Percentiles rank a stretch among this genome's conserved stretches.
These are phyloP conservation scores for Stachybotrys chartarum DNA, from an alignment of 2,329 filamentous ascomycete species.

Conservation along the genomic window DNA sequence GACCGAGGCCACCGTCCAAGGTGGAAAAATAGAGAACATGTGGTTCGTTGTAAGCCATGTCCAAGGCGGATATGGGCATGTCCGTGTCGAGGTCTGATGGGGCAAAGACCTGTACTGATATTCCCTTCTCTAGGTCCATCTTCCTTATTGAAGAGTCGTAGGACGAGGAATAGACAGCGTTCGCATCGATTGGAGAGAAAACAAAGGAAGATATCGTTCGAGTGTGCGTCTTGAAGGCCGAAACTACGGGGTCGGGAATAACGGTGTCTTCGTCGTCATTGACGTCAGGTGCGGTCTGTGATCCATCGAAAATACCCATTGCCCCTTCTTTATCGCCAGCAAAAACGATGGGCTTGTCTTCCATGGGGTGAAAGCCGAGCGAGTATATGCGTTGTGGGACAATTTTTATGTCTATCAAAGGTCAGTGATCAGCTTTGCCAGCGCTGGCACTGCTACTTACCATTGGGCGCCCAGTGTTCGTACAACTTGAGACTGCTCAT, in stretches of 20 bases:
- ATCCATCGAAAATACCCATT: slow-evolving; percentile 84
- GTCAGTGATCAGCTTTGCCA: background rate
- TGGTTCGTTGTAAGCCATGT: slow-evolving; percentile 64
- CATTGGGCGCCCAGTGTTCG: slow-evolving; percentile 74
- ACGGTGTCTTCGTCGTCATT: slow-evolving; percentile 63
- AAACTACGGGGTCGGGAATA: slow-evolving; percentile 67
- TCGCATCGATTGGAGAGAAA: slow-evolving; percentile 65
- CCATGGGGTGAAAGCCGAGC: slow-evolving; percentile 80
- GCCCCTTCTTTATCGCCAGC: slow-evolving; percentile 92
- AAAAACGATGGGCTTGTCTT: slow-evolving; percentile 81
- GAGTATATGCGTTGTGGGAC: slow-evolving; percentile 83
- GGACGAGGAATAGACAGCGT: slow-evolving; percentile 74
- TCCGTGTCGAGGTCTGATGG: slow-evolving; percentile 64
- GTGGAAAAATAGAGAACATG: slow-evolving; percentile 83
- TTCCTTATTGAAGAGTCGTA: slow-evolving; percentile 91
- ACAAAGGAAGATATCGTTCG: slow-evolving; percentile 82
- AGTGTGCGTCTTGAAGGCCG: slow-evolving; percentile 83
- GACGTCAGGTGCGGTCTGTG: slow-evolving; percentile 54
- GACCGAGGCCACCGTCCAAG: slow-evolving; percentile 70
- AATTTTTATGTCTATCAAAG: slow-evolving; percentile 72
- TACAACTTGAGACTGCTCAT: slow-evolving; percentile 77
- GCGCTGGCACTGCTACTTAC: slow-evolving; percentile 33
- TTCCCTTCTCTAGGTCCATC: slow-evolving; percentile 73
- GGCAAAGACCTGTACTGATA: slow-evolving; percentile 75
- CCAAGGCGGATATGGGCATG: slow-evolving; percentile 74